These are phyloP conservation scores for Circinella umbellata DNA, from an alignment of 371 early-diverging fungal genomes.

Conservation along the genomic window DNA sequence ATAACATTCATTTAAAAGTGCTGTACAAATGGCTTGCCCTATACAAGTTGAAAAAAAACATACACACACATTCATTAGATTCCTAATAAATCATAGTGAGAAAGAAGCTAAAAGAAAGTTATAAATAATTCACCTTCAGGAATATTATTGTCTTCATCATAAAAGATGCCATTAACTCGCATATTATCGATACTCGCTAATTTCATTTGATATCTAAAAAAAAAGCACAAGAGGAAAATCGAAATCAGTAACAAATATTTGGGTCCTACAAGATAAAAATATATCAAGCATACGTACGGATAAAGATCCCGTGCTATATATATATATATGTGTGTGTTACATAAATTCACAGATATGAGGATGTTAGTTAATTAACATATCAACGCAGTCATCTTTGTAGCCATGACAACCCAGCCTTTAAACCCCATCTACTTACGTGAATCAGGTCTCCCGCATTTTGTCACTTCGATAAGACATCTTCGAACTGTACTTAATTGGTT, in stretches of 20 bases:
- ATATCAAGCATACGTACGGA: slow-evolving; percentile 54
- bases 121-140: slow-evolving; percentile 68
- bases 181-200: slow-evolving; percentile 82
- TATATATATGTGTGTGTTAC: no score
- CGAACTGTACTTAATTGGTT: slow-evolving; percentile 87
- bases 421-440: slow-evolving; percentile 46
- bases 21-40: slow-evolving; percentile 80
- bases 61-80: no score
- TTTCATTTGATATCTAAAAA: slow-evolving; percentile 76
- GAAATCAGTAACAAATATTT: neutral
- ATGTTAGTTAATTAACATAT: no score
- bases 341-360: no score
- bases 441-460: slow-evolving; percentile 82
- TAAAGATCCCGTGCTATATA: slow-evolving; percentile 74
- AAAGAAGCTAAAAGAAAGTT: no score
- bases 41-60: neutral
- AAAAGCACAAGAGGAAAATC: neutral
- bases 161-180: slow-evolving; percentile 86
- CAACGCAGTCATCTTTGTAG: no score
- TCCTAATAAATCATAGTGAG: no score
- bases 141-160: slow-evolving; percentile 80
- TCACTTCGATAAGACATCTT: slow-evolving; percentile 80
- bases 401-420: no score
- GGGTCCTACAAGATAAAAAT: neutral
- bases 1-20: slow-evolving; percentile 86